Evolutionary conservation across 2,329 filamentous ascomycete species (phyloP), one percentile per base, ranked within the genome.

Genomic region (Kalmusia sp.): DNA sequence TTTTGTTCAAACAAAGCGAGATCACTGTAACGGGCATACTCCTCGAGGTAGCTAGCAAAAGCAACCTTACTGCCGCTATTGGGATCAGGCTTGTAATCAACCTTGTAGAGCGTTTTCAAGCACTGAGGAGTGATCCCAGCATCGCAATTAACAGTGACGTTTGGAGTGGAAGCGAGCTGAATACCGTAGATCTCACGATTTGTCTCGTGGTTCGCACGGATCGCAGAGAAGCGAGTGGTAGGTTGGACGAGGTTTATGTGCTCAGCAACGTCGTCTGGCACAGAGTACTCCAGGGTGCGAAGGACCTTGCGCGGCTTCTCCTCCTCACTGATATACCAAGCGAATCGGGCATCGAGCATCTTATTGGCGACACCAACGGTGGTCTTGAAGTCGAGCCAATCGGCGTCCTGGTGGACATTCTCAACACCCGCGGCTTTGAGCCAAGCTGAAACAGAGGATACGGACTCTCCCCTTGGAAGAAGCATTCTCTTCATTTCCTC

Each of bases 21-120:
- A 56, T 84, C 82, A 3, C 63, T 62, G 59, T 79, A 78, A 24
- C 74, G 72, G 22, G 82, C 81, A 11, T 77, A 79, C 61, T 84
- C 61, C 61, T 82, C 80, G 15, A 84, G 68, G 66, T 84, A 84
- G 49, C 76, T 80, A 30, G 76, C 77, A 58, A 84, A 84, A 15
- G 75, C 81, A 12, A 82, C 72, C 17, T 75, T 75, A 63, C 79
- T 82, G 2, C 81, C 81, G 12, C 75, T 75, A 7, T 71, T 70
- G 7, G 74, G 65, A 25, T 78, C 71, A 9, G 79, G 72, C 30
- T 72, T 75, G 66, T 84, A 83, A 41, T 75, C 74, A 49, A 80
- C 74, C 57, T 80, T 79, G 73, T 84, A 84, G 30, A 81, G 69
- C 56, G 76, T 59, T 61, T 79, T 77, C 49, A 82, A 55, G 56